phyloP scores from a whole-genome alignment of 2,329 filamentous ascomycete genomes.

The Bipolaris cookei region DNA sequence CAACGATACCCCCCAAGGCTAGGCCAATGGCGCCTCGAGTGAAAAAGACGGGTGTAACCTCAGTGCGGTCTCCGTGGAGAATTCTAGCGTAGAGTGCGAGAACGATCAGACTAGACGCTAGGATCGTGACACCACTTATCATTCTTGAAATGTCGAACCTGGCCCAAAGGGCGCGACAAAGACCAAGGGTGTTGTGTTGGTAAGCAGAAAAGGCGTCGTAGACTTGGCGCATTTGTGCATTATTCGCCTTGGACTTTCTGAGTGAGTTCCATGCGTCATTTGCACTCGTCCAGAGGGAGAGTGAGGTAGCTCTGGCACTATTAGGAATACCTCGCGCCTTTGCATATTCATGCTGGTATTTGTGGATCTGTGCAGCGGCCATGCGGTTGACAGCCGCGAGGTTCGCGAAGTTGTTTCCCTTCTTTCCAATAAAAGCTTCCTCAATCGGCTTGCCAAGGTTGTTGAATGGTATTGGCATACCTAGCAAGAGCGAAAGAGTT shows the following conservation, averaged over 20 bases:
- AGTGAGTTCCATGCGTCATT: constrained; percentile 60
- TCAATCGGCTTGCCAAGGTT: constrained; percentile 92
- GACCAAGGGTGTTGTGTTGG: constrained; percentile 75
- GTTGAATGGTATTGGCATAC: constrained; percentile 93
- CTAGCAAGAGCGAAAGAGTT: constrained; percentile 84
- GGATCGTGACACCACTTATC: constrained; percentile 75
- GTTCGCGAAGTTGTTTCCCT: constrained; percentile 75
- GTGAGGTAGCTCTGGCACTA: constrained; percentile 61
- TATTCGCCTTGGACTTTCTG: constrained; percentile 43
- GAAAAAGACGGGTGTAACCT: constrained; percentile 61
- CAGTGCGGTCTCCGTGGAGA: constrained; percentile 59
- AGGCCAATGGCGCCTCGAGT: constrained; percentile 59
- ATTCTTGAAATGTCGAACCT: constrained; percentile 89
- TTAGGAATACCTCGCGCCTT: constrained; percentile 72
- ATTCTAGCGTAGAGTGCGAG: constrained; percentile 75
- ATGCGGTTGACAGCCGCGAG: constrained; percentile 78
- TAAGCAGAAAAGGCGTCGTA: constrained; percentile 72
- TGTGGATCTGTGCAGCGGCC: constrained; percentile 82
- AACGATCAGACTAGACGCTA: constrained; percentile 70
- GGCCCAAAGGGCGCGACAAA: constrained; percentile 88
- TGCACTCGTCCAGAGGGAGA: constrained; percentile 66
- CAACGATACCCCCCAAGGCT: constrained; percentile 50
- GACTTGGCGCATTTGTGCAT: constrained; percentile 50
- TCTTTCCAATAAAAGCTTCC: constrained; percentile 81
- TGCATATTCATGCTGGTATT: constrained; percentile 87